Conservation (phyloP, 2,329 filamentous ascomycete species). For the Sarocladium oryzae region DNA sequence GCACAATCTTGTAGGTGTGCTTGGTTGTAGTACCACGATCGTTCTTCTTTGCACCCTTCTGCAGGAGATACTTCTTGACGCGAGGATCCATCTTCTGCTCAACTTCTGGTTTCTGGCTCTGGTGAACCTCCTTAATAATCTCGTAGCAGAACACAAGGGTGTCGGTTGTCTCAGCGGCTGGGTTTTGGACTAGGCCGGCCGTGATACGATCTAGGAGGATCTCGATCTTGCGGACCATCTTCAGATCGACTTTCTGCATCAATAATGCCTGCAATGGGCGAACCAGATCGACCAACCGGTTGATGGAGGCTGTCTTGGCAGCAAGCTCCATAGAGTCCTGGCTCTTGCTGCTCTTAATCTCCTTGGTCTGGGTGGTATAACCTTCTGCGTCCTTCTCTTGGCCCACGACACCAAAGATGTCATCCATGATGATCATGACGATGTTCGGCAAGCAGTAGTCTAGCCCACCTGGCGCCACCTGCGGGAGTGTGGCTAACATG, state of each 20-base stretch:
- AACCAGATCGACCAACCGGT: slow-evolving; percentile 67
- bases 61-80: slow-evolving; percentile 70
- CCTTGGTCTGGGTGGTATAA: slow-evolving; percentile 92
- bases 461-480: slow-evolving; percentile 72
- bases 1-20: slow-evolving; percentile 78
- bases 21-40: slow-evolving; percentile 67
- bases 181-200: slow-evolving; percentile 75
- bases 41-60: slow-evolving; percentile 70
- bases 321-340: slow-evolving; percentile 96
- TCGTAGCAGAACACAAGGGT: slow-evolving; percentile 94
- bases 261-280: slow-evolving; percentile 72
- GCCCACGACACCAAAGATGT: slow-evolving; percentile 86
- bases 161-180: slow-evolving; percentile 69
- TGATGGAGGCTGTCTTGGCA: slow-evolving; percentile 73
- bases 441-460: slow-evolving; percentile 80
- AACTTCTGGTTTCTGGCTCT: slow-evolving; percentile 45
- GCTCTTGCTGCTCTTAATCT: slow-evolving; percentile 96
- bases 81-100: slow-evolving; percentile 54
- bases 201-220: slow-evolving; percentile 78
- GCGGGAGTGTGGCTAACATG: slow-evolving; percentile 66
- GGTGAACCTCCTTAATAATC: slow-evolving; percentile 81
- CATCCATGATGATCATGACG: slow-evolving; percentile 86
- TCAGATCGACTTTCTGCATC: slow-evolving; percentile 75
- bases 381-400: slow-evolving; percentile 97
- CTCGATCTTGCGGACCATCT: slow-evolving; percentile 83